Evolutionary conservation across 345 rosid species (phyloP), one percentile per base, ranked within the genome.

Genomic region (Excoecaria cochinchinensis): DNA sequence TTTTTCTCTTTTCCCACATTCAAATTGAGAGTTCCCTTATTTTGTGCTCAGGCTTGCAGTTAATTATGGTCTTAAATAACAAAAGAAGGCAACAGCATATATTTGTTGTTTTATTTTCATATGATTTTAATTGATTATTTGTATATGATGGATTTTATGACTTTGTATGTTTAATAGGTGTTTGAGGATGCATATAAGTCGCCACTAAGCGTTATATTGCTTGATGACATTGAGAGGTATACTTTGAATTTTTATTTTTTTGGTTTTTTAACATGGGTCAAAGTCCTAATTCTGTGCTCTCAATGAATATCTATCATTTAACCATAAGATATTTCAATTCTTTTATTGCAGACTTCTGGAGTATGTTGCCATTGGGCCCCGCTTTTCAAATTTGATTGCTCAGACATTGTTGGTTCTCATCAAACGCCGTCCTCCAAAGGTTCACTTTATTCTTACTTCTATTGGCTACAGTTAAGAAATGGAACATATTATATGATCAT

Each of bases 131-230:
- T 14, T 56, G 6, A 8, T n/a, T 56, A 56, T 59, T 59, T n/a
- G 16, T 38, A 8, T 22, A 21, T n/a, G 53, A 15, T 66, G 11
- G 57, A 14, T 40, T 60, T 39, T 70, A n/a, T 62, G 36, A 44
- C 48, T 44, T 69, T 17, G 10, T 56, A 8, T 19, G 31, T 63
- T 77, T 74, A 11, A 73, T 80, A 95, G 99, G 95, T 93, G 48
- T 96, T 96, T 70, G 99, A 96, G 85, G 99, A 96, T 79, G 99
- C 99, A 16, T 96, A 93, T 82, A 96, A 90, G 85, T 96, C 98
- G 55, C 99, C 97, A 5, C 78, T 93, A 83, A 96, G 99, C 86
- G 89, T 96, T 76, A 90, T 96, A 79, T 81, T 96, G 82, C 99
- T 96, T 75, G 99, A 96, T 59, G 98, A 93, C 86, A 85, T 96